Evolutionary conservation across 805 yeast species (phyloP), one percentile per base, ranked within the genome.

Genomic region (Grigorovia humatica): DNA sequence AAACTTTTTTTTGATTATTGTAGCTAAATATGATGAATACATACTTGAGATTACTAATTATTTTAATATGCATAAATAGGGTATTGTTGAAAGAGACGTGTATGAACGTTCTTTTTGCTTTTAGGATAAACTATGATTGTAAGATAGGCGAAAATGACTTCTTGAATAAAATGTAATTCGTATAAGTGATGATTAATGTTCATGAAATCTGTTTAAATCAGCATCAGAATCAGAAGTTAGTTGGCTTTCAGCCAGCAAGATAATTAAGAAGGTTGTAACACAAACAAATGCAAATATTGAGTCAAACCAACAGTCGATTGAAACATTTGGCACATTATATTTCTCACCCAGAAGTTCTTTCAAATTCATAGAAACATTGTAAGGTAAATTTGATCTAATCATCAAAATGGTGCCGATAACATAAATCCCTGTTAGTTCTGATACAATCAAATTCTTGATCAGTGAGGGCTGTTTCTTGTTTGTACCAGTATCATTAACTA

Each of bases 231-330:
- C 18, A 32, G 40, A 7, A 51, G 56, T 43, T 9, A 17, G 9
- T 38, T 13, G 17, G 15, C 59, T 52, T 47, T 64, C 69, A 1
- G 66, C 69, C 11, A 64, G 19, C 44, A 59, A 63, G 3, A 65
- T 60, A 18, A 60, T 60, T 11, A 57, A 20, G 18, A 64, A 54
- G 0, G 75, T 68, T 8, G 64, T 38, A 1, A 67, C 51, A 35
- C 70, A 69, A 17, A 68, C 58, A 1, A 59, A 43, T 13, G 71
- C 63, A 54, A 61, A 72, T 19, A 70, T 61, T 48, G 69, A 65
- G 50, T 72, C 74, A 54, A 71, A 72, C 76, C 76, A 72, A 30
- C 62, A 59, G 51, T 72, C 74, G 41, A 72, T 64, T 2, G 66
- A 54, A 44, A 57, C 47, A 52, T 63, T 56, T 23, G 69, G 61